Evolutionary conservation across 1,284 basidiomycete genomes (phyloP), one percentile per base, ranked within the genome.

Genomic region (Ustilago vetiveriae): DNA sequence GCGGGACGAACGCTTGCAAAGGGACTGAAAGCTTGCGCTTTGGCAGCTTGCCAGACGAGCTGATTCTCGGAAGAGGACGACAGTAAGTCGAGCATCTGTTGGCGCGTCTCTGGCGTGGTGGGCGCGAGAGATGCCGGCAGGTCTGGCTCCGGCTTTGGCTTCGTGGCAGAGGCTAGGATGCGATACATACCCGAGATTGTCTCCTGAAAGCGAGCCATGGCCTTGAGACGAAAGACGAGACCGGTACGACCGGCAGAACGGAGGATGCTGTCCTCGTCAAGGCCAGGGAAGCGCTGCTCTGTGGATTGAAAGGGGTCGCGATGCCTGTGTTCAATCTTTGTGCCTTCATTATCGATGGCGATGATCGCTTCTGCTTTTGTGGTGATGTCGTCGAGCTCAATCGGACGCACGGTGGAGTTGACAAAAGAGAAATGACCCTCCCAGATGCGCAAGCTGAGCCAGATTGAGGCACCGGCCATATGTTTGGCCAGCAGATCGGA

Each of bases 341-440:
- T 26, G 7, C 68, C 68, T 11, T 58, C 50, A 19, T 56, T 52
- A 48, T 65, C 62, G 43, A 60, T 62, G 14, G 62, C 62, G 11
- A 71, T 45, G 45, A 71, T 45, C 33, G 33, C 38, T 19, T 58
- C 37, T 24, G 62, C 57, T 27, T 53, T 65, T 21, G 27, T 38
- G 0, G 38, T 43, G 6, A 71, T 24, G 19, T 55, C 53, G 39
- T 30, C 38, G 35, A 65, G 53, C 16, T 62, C 45, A 16, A 71
- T 57, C 26, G 68, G 68, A 16, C 62, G 62, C 1, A 71, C 49
- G 38, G 62, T 57, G 39, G 68, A 55, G 32, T 60, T 66, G 42
- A 66, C 60, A 26, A 71, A 58, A 11, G 54, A 65, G 23, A 65
- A 71, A 24, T 71, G 68, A 14, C 68, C 68, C 49, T 71, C 57